Conservation (phyloP, 1,284 basidiomycete species). For the Pascua sp. region DNA sequence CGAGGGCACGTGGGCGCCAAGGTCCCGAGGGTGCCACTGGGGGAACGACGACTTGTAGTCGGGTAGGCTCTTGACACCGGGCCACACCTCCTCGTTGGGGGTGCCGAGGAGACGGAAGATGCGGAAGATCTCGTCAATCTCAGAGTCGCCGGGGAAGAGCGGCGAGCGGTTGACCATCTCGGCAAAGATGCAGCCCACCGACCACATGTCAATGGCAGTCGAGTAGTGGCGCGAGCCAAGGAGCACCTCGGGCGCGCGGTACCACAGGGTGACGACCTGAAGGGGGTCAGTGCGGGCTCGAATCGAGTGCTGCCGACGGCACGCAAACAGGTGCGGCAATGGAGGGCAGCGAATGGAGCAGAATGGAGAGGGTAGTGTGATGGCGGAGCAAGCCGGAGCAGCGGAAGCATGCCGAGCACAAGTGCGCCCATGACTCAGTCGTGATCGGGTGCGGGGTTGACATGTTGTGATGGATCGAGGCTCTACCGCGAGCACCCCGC, state of each 20-base stretch:
- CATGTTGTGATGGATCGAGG: too few species aligned
- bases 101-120: constrained; percentile 95
- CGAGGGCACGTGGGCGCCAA: constrained; percentile 63
- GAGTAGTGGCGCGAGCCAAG: constrained; percentile 96
- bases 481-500: too few species aligned
- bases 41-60: constrained; percentile 98
- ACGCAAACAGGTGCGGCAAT: too few species aligned
- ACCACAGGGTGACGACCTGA: constrained; percentile 97
- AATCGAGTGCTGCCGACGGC: too few species aligned
- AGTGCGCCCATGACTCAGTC: too few species aligned
- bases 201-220: constrained; percentile 99
- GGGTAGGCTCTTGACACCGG: constrained; percentile 79
- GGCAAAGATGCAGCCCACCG: constrained; percentile 97
- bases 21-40: constrained; percentile 70
- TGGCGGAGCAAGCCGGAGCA: too few species aligned
- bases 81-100: constrained; percentile 90
- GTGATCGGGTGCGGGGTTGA: too few species aligned
- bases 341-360: too few species aligned
- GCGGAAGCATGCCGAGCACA: too few species aligned
- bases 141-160: constrained; percentile 95
- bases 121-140: constrained; percentile 99
- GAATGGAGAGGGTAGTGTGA: too few species aligned
- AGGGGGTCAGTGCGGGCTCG: constrained; percentile 1
- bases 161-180: constrained; percentile 79
- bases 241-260: constrained; percentile 96